Conservation (phyloP, 768 basidiomycete species). For the Tulasnella sp. region DNA sequence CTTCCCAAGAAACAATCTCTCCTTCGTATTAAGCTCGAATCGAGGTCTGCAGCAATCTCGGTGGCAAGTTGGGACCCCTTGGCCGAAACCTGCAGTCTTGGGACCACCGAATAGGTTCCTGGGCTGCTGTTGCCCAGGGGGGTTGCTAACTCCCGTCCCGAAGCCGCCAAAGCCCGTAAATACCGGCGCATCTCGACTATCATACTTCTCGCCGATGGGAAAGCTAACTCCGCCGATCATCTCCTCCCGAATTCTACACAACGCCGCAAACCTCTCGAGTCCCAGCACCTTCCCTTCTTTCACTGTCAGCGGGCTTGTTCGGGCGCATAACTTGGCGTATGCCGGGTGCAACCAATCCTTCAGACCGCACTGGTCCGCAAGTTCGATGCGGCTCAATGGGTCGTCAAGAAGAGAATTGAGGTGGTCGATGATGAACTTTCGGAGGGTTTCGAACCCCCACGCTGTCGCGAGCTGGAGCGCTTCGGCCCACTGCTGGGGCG, state of each 20-base stretch:
- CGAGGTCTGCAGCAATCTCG: neutral
- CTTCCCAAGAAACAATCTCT: neutral
- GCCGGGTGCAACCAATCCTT: slow-evolving; percentile 19
- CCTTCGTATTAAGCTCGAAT: neutral
- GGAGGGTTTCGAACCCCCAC: slow-evolving; percentile 3
- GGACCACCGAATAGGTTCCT: too few relatives aligned
- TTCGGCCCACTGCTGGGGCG: neutral
- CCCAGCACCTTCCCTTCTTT: slow-evolving; percentile 12
- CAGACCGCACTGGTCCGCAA: slow-evolving; percentile 3
- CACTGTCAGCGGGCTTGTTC: neutral
- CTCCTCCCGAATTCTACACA: slow-evolving; percentile 14
- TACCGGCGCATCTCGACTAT: too few relatives aligned
- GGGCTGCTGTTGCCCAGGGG: neutral
- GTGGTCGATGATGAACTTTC: neutral
- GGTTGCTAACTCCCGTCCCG: too few relatives aligned
- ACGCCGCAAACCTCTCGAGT: slow-evolving; percentile 3
- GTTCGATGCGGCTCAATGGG: neutral
- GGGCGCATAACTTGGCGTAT: slow-evolving; percentile 5
- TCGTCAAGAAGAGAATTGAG: neutral
- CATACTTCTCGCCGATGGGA: too few relatives aligned
- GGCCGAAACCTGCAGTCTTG: too few relatives aligned
- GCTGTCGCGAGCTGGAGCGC: slow-evolving; percentile 12
- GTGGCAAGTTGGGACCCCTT: neutral
- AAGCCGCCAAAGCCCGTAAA: too few relatives aligned
- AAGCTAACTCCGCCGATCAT: neutral